Evolutionary conservation across 2,329 filamentous ascomycete species (phyloP), one percentile per base, ranked within the genome.

Genomic region (Chaetomiaceae sp.): DNA sequence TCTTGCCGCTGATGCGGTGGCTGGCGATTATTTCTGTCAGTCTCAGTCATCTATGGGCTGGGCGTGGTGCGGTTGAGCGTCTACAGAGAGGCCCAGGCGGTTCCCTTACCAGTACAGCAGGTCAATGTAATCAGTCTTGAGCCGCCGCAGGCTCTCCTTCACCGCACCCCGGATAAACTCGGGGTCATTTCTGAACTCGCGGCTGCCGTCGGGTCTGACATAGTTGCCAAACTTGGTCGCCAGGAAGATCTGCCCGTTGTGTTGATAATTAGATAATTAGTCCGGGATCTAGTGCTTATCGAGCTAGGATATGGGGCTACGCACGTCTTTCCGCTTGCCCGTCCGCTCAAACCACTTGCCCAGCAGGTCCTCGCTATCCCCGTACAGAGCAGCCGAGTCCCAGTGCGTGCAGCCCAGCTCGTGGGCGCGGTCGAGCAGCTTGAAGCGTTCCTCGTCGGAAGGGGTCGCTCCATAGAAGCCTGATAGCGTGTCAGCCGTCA

Each of bases 221-320:
- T 66, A 66, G 54, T 52, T 57, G 14, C 67, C 76, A 55, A 78
- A 80, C 55, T 81, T 81, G 11, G 75, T 77, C 1, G 74, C 74
- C 1, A 81, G 66, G 60, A 81, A 78, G 55, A 81, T 74, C 41
- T 78, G 20, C 2, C 18, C 2, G 16, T 11, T 5, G 7, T 38
- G 34, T 40, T 32, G 30, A 4, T 5, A 42, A 11, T 23, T 45
- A 11, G 20, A 36, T n/a, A n/a, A n/a, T n/a, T n/a, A n/a, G n/a
- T n/a, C n/a, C n/a, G n/a, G n/a, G n/a, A n/a, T n/a, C n/a, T n/a
- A n/a, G n/a, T n/a, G n/a, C n/a, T n/a, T 5, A 38, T 21, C n/a
- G 8, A 5, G 27, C 10, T 13, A 18, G 27, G 4, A 9, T 11
- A 6, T 13, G 5, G 30, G 30, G 2, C 18, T 7, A 41, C 49